These are phyloP conservation scores for Pestalotiopsis fici DNA, from an alignment of 2,329 filamentous ascomycete genomes.

Conservation along the genomic window DNA sequence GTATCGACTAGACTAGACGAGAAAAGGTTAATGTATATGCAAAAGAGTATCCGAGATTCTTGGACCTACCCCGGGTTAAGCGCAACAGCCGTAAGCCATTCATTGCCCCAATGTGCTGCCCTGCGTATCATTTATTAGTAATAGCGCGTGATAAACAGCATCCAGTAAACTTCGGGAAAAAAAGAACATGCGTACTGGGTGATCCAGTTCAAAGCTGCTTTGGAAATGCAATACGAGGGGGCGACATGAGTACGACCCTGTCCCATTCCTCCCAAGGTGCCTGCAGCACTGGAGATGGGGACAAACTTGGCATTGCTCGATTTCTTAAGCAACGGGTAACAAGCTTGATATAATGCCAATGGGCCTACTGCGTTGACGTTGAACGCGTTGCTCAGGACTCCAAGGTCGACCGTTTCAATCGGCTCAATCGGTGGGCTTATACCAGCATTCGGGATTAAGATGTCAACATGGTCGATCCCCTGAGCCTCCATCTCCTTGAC, in stretches of 20 bases:
- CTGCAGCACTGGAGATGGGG: slow-evolving; percentile 29
- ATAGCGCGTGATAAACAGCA: background rate
- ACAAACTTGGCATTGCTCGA: slow-evolving; percentile 30
- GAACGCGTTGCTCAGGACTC: slow-evolving; percentile 25
- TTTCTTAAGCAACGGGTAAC: slow-evolving; percentile 28
- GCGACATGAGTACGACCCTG: slow-evolving; percentile 14
- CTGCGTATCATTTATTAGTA: background rate
- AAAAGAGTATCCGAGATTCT: background rate
- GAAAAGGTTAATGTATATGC: background rate
- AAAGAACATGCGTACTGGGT: slow-evolving; percentile 15
- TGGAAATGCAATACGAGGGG: slow-evolving; percentile 29
- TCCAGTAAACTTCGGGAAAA: background rate
- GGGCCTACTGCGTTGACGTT: slow-evolving; percentile 32
- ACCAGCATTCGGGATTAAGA: slow-evolving; percentile 38
- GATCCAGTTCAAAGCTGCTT: slow-evolving; percentile 31
- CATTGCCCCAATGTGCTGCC: slow-evolving; percentile 16
- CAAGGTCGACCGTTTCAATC: slow-evolving; percentile 28
- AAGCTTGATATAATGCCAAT: slow-evolving; percentile 32
- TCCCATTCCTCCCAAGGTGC: slow-evolving; percentile 21
- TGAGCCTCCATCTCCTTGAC: slow-evolving; percentile 23
- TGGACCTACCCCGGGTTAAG: slow-evolving; percentile 16
- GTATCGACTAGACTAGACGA: slow-evolving; percentile 14
- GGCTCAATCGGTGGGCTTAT: slow-evolving; percentile 22
- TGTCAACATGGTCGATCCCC: slow-evolving; percentile 32
- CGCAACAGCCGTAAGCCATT: slow-evolving; percentile 15